Evolutionary conservation across 2,329 filamentous ascomycete species (phyloP).

Genomic region (Pseudodiploospora longispora): DNA sequence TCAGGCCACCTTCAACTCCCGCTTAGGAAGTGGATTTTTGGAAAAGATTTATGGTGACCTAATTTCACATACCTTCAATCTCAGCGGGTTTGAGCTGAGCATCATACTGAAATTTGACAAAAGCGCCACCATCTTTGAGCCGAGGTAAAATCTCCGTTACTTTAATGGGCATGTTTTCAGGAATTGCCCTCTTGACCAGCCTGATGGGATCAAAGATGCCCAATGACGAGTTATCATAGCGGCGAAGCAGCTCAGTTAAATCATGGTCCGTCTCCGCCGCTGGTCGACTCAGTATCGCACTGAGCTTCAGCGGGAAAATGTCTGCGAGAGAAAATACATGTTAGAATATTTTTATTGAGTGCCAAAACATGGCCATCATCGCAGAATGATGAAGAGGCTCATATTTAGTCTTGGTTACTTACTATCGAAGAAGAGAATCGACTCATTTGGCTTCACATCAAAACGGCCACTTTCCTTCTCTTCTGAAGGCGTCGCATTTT

Average conservation of each 20-base stretch:
- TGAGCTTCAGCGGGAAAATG: constrained; percentile 73
- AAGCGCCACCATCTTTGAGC: constrained; percentile 86
- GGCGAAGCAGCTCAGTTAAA: constrained; percentile 40
- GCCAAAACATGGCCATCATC: not conserved
- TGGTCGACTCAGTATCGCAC: constrained; percentile 32
- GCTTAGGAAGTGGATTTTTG: not conserved
- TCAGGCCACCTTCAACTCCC: not conserved
- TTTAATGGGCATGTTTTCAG: constrained; percentile 52
- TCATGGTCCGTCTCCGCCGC: constrained; percentile 43
- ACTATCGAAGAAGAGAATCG: constrained; percentile 88
- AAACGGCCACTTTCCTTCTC: constrained; percentile 76
- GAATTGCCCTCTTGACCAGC: constrained; percentile 54
- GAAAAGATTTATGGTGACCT: not conserved
- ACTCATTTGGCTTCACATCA: constrained; percentile 64
- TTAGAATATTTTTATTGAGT: too few species aligned
- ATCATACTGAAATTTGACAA: constrained; percentile 69
- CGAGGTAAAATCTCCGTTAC: constrained; percentile 77
- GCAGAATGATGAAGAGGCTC: not conserved
- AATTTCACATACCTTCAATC: constrained; percentile 30
- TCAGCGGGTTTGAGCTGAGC: constrained; percentile 29
- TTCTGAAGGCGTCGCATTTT: constrained; percentile 28
- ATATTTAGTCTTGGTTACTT: constrained; percentile 20
- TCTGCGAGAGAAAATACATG: constrained; percentile 38
- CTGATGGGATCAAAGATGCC: constrained; percentile 44
- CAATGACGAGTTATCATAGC: constrained; percentile 43